Base-by-base conservation (phyloP, 441 rosid genomes). In the Raphanus hybrid region DNA sequence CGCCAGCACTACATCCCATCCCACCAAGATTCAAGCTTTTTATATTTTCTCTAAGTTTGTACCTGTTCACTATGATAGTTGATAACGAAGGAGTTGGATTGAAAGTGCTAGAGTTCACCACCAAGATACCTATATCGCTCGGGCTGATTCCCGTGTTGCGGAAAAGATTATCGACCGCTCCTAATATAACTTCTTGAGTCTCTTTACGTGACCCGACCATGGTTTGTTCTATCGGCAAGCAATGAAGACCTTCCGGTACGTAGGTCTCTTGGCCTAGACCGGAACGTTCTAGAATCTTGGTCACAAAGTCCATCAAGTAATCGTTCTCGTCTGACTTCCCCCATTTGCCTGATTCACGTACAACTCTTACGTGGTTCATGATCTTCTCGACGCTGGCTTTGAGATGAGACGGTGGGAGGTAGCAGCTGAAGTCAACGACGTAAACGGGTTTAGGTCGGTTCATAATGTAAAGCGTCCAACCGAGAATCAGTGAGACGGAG, bases 1-100 rank as follows among this genome's bases (percentile, higher is more conserved):
- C 94, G 14, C 98, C 97, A 54, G 98, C 98, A 85, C 98, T 93
- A 76, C 98, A 93, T 3, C 98, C 98, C 98, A 93, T 92, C 0
- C 97, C 98, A 27, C 98, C 97, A 79, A 93, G 92, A 80, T 92
- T 93, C 27, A 84, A 88, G 62, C 93, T 88, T 82, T 85, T 85
- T 50, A 92, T 82, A 78, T 87, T 86, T 0, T 93, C 94, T 69
- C 97, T 89, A 82, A 93, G 50, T 48, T 86, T 93, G 67, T 90
- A 93, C 79, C 82, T 93, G 58, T 90, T 93, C 27, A 92, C 86
- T 58, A 93, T 85, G 86, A 93, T 85, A 8, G 88, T 88, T 27
- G 97, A 84, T 9, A 80, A 39, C 6, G 82, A 92, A 20, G 98
- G 98, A 8, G 97, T 93, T n/a, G 98, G 98, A 78, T 91, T 93